phyloP scores from a whole-genome alignment of 208 protist genomes.

The Leishmania braziliensis region DNA sequence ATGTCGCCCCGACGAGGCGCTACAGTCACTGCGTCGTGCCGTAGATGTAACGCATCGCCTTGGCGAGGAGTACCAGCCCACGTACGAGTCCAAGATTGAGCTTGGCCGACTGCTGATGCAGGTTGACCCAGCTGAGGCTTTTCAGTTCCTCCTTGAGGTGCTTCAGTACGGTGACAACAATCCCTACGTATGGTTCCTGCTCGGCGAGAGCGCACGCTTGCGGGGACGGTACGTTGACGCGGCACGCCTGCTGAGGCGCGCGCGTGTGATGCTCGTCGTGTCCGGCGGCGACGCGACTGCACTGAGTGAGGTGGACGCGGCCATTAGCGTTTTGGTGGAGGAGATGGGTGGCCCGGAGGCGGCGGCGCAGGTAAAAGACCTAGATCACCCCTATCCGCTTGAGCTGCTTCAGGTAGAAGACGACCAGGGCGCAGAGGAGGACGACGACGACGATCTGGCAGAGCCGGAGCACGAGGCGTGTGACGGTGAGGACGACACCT shows the following conservation, averaged over 20 bases:
- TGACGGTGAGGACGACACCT: conserved; percentile 62
- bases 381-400: conserved; percentile 86
- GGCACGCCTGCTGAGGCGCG: conserved; percentile 78
- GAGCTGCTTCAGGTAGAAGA: conserved; percentile 79
- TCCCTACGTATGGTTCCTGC: conserved; percentile 92
- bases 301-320: conserved; percentile 75
- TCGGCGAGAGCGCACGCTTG: conserved; percentile 87
- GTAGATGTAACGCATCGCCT: conserved; percentile 83
- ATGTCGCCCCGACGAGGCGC: conserved; percentile 64
- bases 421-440: conserved; percentile 31
- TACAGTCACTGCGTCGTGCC: conserved; percentile 60
- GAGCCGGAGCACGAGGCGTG: conserved; percentile 80
- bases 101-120: conserved; percentile 91
- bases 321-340: conserved; percentile 77
- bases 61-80: conserved; percentile 87
- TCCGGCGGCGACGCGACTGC: conserved; percentile 54
- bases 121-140: conserved; percentile 75
- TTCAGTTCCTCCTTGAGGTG: conserved; percentile 78
- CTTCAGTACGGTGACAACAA: conserved; percentile 92
- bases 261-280: conserved; percentile 85
- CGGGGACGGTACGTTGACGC: conserved; percentile 75
- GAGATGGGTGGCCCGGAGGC: conserved; percentile 88
- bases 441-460: conserved; percentile 49
- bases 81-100: conserved; percentile 92
- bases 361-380: conserved; percentile 64